Percentiles rank a stretch among this genome's conserved stretches.
Conservation (phyloP, 176 grass and related monocot genomes). For the Cocos nucifera region DNA sequence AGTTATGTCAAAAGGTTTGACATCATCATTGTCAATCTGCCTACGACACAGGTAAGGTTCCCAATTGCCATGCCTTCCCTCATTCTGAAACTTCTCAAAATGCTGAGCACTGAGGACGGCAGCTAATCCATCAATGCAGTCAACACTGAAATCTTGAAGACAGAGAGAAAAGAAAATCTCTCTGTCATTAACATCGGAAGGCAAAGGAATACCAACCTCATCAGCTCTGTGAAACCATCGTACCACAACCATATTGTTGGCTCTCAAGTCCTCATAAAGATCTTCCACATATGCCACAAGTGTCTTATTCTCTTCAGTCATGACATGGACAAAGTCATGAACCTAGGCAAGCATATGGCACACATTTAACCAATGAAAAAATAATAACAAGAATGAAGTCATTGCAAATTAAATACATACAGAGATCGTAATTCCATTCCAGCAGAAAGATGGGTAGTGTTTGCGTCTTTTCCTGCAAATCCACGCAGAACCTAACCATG, state of each 20-base stretch:
- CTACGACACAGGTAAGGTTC: constrained; percentile 58
- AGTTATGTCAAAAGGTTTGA: constrained; percentile 70
- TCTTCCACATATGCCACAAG: constrained; percentile 91
- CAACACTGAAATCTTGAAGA: constrained; percentile 81
- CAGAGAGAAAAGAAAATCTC: constrained; percentile 88
- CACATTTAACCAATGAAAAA: constrained; percentile 1
- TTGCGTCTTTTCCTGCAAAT: constrained; percentile 57
- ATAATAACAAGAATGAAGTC: background rate
- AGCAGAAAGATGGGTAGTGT: constrained; percentile 71
- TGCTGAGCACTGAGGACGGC: constrained; percentile 66
- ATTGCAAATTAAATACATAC: constrained; percentile 26
- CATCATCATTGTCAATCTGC: constrained; percentile 55
- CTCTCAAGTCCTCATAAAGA: constrained; percentile 70
- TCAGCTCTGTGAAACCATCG: constrained; percentile 87
- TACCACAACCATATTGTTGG: constrained; percentile 61
- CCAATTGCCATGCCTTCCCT: constrained; percentile 24
- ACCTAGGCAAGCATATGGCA: constrained; percentile 35
- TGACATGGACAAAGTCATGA: constrained; percentile 79
- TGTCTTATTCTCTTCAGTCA: constrained; percentile 74
- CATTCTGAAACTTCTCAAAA: constrained; percentile 59
- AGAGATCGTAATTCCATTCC: constrained; percentile 71
- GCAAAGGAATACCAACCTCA: constrained; percentile 57
- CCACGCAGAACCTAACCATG: constrained; percentile 67
- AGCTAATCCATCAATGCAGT: constrained; percentile 94
- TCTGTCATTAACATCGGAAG: constrained; percentile 38